A percentile compares a stretch with the other conserved stretches of the same genome.
Conservation (phyloP, 495 filamentous ascomycete species). For the Chaetomium tenue region DNA sequence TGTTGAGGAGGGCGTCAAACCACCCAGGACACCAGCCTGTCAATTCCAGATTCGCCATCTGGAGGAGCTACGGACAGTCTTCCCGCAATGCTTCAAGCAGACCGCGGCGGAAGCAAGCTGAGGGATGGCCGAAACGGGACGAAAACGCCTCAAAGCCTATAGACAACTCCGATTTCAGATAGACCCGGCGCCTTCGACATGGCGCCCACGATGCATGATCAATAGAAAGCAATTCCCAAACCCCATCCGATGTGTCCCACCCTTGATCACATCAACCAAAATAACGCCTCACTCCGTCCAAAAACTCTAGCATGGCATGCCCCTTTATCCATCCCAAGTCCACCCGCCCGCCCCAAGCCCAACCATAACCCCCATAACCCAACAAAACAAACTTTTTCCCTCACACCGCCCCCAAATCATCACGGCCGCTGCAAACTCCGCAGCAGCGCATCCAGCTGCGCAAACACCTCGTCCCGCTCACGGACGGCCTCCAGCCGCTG, state of each 20-base stretch:
- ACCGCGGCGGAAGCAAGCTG: conserved; percentile 7
- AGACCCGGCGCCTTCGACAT: conserved; percentile 7
- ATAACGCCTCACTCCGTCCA: not conserved
- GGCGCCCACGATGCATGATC: not conserved
- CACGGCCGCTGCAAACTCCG: conserved; percentile 52
- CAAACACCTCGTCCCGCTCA: conserved; percentile 68
- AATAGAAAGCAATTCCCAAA: not conserved
- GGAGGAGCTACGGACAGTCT: conserved; percentile 67
- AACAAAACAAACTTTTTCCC: not conserved
- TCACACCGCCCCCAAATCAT: not conserved
- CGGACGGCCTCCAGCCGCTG: conserved; percentile 66
- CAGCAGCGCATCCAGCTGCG: conserved; percentile 66
- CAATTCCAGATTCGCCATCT: conserved; percentile 68
- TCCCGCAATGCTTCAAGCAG: conserved; percentile 74
- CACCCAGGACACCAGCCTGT: conserved; percentile 59
- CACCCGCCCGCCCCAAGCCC: not conserved
- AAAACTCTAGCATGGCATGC: too few relatives aligned
- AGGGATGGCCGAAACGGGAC: not conserved
- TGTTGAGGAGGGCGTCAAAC: conserved; percentile 65
- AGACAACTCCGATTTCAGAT: conserved; percentile 14
- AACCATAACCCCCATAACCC: not conserved
- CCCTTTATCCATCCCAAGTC: not conserved
- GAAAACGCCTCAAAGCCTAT: not conserved
- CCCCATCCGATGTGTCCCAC: not conserved
- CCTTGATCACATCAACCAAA: not conserved